Base-by-base conservation (phyloP, 2,329 filamentous ascomycete species). In the Penicillium crustosum region DNA sequence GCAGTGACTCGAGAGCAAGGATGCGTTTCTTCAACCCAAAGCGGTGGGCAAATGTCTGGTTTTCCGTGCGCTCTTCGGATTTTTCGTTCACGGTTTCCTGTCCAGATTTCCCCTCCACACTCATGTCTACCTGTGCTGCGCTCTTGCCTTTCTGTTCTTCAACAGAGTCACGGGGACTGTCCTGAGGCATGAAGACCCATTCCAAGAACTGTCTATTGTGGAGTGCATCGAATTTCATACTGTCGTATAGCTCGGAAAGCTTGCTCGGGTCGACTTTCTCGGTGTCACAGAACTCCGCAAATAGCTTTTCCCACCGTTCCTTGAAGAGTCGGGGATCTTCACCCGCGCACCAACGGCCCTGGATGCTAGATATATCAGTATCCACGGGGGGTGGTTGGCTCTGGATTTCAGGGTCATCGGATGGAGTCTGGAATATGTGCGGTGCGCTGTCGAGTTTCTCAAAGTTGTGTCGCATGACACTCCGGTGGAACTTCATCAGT, bases 231-330 rank as follows among this genome's bases (percentile, higher is more conserved):
- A 97, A 99, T 75, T 99, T 99, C 94, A 99, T 97, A 21, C 93
- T 97, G 74, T 99, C 94, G 74, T 99, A 99, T 3, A 99, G 83
- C 78, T 99, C 94, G 6, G 92, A 97, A 61, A 99, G 93, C 79
- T 99, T 99, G 81, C 93, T 96, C 19, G 95, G 95, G 74, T 99
- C 94, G 19, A 97, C 92, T 79, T 99, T 99, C 69, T 99, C 94
- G 1, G 90, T 89, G 73, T 99, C 95, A 64, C 90, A 94, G 69
- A 99, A 99, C 72, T 99, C 94, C 48, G 88, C 86, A 76, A 99
- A 99, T 2, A 99, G 83, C 78, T 99, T 99, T 77, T 97, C 94
- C 94, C 94, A 99, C 31, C 94, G 86, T 74, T 99, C 94, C 65
- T 89, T 90, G 81, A 99, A 99, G 2, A 99, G 82, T 65, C 95